Percentiles rank a stretch among this genome's conserved stretches.
Conservation (phyloP, 495 filamentous ascomycete genomes). For the Aeminium ludgeri region DNA sequence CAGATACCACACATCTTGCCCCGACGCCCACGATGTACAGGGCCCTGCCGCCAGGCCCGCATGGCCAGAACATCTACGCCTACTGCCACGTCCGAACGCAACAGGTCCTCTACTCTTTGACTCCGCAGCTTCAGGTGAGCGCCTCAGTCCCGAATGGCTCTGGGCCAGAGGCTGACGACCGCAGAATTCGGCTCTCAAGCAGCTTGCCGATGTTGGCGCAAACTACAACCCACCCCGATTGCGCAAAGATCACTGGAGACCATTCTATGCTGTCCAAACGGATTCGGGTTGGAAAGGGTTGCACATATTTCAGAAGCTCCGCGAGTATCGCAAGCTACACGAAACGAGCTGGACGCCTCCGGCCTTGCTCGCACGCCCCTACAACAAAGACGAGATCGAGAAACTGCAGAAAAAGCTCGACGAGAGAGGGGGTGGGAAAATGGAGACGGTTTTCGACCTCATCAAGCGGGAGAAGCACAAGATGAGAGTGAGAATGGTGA, state of each 20-base stretch:
- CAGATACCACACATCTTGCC: too few relatives aligned
- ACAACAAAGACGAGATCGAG: slow-evolving; percentile 14
- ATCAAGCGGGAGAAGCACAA: slow-evolving; percentile 34
- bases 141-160: too few relatives aligned
- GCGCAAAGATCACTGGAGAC: slow-evolving; percentile 85
- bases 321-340: slow-evolving; percentile 62
- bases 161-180: too few relatives aligned
- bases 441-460: slow-evolving; percentile 27
- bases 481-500: slow-evolving; percentile 45
- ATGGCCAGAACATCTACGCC: slow-evolving; percentile 61
- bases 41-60: not conserved
- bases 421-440: slow-evolving; percentile 26
- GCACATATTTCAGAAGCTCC: slow-evolving; percentile 58
- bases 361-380: not conserved
- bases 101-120: slow-evolving; percentile 68
- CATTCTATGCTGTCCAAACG: slow-evolving; percentile 57
- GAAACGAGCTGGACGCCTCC: slow-evolving; percentile 41
- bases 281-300: too few relatives aligned
- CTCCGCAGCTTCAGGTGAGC: slow-evolving; percentile 46
- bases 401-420: slow-evolving; percentile 24
- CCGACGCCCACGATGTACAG: not conserved
- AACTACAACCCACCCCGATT: slow-evolving; percentile 62
- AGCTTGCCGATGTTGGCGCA: slow-evolving; percentile 80
- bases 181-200: slow-evolving; percentile 48
- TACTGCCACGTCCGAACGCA: slow-evolving; percentile 67